Evolutionary conservation across 352 stramenopile genomes (phyloP).

Genomic region (Peronosclerospora sorghi): DNA sequence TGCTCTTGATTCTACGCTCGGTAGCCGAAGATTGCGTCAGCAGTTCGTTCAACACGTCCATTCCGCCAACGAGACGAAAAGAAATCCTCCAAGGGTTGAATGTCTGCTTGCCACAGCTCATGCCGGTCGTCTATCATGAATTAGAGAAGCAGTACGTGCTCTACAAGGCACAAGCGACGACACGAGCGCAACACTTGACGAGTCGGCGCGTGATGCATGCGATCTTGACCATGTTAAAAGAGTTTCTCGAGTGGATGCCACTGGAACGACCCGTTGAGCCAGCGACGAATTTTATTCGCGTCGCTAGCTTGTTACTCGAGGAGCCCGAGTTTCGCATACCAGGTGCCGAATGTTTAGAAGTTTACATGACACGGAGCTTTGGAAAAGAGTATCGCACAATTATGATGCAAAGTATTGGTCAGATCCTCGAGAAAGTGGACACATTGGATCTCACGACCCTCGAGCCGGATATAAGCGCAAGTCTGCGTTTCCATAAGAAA

Average conservation of each 20-base stretch:
- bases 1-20: constrained; percentile 61
- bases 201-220: constrained; percentile 54
- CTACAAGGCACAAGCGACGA: constrained; percentile 21
- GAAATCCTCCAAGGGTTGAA: constrained; percentile 75
- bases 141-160: constrained; percentile 57
- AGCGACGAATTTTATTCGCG: constrained; percentile 48
- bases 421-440: constrained; percentile 49
- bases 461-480: constrained; percentile 34
- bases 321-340: constrained; percentile 41
- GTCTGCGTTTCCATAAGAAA: constrained; percentile 60
- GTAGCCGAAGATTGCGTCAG: constrained; percentile 73
- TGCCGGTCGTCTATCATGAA: constrained; percentile 61
- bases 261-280: constrained; percentile 45
- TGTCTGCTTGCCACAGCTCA: constrained; percentile 50
- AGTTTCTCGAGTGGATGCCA: constrained; percentile 79
- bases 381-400: constrained; percentile 54
- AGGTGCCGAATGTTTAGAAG: constrained; percentile 57
- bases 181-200: constrained; percentile 9
- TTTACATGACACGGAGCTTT: constrained; percentile 56
- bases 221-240: constrained; percentile 58
- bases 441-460: constrained; percentile 32
- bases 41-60: constrained; percentile 68
- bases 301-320: constrained; percentile 45
- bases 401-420: constrained; percentile 46
- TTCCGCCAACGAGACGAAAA: constrained; percentile 58